Evolutionary conservation across 768 basidiomycete genomes (phyloP).

Genomic region (Pleurotus ostreatus): DNA sequence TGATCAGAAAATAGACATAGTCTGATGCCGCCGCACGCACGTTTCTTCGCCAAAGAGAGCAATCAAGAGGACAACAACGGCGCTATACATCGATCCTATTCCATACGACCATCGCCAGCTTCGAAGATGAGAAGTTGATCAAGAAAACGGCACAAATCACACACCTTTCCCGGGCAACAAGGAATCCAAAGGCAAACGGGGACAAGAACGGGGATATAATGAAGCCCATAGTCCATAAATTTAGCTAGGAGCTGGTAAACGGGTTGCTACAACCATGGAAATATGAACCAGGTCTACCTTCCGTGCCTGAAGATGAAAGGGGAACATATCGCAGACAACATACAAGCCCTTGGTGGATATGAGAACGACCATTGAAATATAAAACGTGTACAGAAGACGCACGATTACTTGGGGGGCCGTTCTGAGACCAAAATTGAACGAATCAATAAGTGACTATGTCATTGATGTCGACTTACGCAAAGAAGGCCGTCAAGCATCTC

Average conservation of each 20-base stretch:
- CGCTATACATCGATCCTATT: constrained; percentile 40
- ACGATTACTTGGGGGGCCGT: constrained; percentile 53
- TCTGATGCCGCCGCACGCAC: constrained; percentile 20
- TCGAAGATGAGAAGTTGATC: neutral
- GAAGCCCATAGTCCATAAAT: too few species aligned
- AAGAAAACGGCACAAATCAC: neutral
- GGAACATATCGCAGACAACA: constrained; percentile 50
- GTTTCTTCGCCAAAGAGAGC: constrained; percentile 44
- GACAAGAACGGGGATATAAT: too few species aligned
- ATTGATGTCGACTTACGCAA: constrained; percentile 16
- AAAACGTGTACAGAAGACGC: neutral
- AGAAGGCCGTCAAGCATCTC: constrained; percentile 30
- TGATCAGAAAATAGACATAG: neutral
- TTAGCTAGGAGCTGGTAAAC: too few species aligned
- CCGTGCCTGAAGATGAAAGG: constrained; percentile 55
- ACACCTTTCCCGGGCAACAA: constrained; percentile 33
- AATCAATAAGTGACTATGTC: neutral
- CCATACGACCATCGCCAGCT: constrained; percentile 45
- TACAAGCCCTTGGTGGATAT: constrained; percentile 33
- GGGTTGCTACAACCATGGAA: neutral
- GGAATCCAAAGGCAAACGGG: constrained; percentile 48
- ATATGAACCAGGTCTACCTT: constrained; percentile 29
- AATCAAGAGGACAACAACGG: constrained; percentile 37
- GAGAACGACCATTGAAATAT: neutral
- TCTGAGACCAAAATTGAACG: constrained; percentile 8